Percentiles rank a stretch among this genome's conserved stretches.
Conservation (phyloP, 2,329 filamentous ascomycete species). For the Fusarium circinatum region DNA sequence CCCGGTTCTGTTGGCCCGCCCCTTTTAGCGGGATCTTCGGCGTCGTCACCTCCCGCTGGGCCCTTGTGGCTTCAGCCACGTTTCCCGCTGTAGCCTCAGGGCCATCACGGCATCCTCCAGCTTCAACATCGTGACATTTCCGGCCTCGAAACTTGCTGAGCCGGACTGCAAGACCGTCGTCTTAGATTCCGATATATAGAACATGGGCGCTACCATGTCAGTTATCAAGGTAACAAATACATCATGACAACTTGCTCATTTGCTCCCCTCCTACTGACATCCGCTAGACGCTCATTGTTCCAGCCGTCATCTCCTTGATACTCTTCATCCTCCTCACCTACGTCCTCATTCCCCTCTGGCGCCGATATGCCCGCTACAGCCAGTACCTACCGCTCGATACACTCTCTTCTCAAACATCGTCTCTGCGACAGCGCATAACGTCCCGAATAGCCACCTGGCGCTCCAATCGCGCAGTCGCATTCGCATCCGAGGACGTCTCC, state of each 20-base stretch:
- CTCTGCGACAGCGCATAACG: constrained; percentile 63
- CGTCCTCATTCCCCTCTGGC: constrained; percentile 74
- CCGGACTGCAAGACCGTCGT: background rate
- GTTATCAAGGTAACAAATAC: constrained; percentile 48
- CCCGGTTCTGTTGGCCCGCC: constrained; percentile 15
- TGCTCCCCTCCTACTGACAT: constrained; percentile 23
- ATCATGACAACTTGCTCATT: constrained; percentile 14
- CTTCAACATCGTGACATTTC: constrained; percentile 18
- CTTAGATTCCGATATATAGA: constrained; percentile 1
- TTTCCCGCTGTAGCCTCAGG: constrained; percentile 24
- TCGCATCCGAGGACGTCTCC: constrained; percentile 53
- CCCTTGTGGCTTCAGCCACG: constrained; percentile 31
- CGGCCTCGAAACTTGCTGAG: background rate
- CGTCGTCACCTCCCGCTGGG: constrained; percentile 26
- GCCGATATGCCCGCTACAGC: constrained; percentile 75
- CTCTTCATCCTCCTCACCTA: constrained; percentile 75
- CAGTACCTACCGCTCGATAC: constrained; percentile 77
- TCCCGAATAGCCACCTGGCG: constrained; percentile 55
- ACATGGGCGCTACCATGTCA: constrained; percentile 49
- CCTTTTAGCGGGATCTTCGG: constrained; percentile 37
- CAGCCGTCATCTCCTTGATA: constrained; percentile 75
- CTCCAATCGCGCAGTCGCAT: constrained; percentile 53
- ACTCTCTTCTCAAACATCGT: constrained; percentile 66
- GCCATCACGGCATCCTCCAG: constrained; percentile 14
- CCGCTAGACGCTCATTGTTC: constrained; percentile 74